These are phyloP conservation scores for Udeniomyces megalosporus DNA, from an alignment of 768 basidiomycete genomes.

Conservation along the genomic window DNA sequence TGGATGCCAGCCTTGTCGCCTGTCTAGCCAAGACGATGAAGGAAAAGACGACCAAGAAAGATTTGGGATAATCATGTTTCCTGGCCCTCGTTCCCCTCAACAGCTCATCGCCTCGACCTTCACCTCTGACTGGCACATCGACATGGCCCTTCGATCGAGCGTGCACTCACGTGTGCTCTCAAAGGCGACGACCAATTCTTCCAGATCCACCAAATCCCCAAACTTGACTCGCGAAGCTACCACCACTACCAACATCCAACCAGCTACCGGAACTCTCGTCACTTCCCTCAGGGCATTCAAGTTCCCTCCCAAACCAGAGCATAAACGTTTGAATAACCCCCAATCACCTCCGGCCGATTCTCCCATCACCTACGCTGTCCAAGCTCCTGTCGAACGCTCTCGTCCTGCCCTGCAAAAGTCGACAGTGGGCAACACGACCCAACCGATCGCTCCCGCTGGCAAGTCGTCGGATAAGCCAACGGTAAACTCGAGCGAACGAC, in stretches of 20 bases:
- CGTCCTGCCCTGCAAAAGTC: too few relatives aligned
- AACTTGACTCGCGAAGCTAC: not conserved
- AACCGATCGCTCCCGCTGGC: too few relatives aligned
- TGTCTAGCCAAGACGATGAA: not conserved
- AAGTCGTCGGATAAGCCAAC: too few relatives aligned
- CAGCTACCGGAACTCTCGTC: not conserved
- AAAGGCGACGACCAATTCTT: too few relatives aligned
- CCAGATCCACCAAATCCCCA: not conserved
- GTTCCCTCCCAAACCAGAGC: not conserved
- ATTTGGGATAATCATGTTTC: not conserved
- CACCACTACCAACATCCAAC: too few relatives aligned
- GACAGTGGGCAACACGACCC: too few relatives aligned
- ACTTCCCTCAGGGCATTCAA: not conserved
- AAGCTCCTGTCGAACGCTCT: too few relatives aligned
- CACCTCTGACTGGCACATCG: not conserved
- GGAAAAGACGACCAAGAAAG: not conserved
- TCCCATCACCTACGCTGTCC: too few relatives aligned
- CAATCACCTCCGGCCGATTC: too few relatives aligned
- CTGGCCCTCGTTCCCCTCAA: not conserved
- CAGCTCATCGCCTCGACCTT: not conserved
- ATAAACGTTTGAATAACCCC: too few relatives aligned
- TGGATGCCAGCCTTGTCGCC: not conserved
- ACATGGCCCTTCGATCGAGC: not conserved
- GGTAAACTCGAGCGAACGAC: too few relatives aligned
- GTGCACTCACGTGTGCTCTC: too few relatives aligned